phyloP scores from a whole-genome alignment of 805 yeast species.

The Grigorovia transvaalensis region DNA sequence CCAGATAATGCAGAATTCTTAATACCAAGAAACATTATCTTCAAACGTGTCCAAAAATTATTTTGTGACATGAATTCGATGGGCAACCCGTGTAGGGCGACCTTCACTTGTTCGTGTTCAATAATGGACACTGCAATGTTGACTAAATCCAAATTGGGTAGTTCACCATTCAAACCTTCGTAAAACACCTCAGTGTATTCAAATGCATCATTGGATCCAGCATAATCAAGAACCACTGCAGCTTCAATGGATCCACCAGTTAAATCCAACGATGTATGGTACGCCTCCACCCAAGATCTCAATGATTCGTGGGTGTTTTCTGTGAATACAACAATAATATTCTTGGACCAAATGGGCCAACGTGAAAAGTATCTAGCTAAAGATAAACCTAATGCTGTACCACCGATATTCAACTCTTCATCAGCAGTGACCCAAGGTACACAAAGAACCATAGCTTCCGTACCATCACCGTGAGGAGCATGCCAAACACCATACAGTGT shows the following conservation, averaged over 20 bases:
- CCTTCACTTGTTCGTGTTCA: slow-evolving; percentile 64
- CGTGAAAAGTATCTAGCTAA: slow-evolving; percentile 71
- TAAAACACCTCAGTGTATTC: slow-evolving; percentile 66
- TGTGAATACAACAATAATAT: slow-evolving; percentile 77
- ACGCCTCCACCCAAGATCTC: slow-evolving; percentile 87
- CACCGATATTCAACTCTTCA: slow-evolving; percentile 63
- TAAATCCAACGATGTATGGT: slow-evolving; percentile 70
- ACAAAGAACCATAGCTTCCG: slow-evolving; percentile 85
- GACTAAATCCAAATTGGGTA: slow-evolving; percentile 85
- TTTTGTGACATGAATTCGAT: slow-evolving; percentile 36
- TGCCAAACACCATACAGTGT: slow-evolving; percentile 73
- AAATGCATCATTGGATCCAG: slow-evolving; percentile 54
- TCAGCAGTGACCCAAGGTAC: slow-evolving; percentile 79
- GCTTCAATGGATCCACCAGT: slow-evolving; percentile 94
- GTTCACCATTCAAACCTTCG: slow-evolving; percentile 89
- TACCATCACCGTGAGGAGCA: slow-evolving; percentile 91
- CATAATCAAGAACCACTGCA: slow-evolving; percentile 75
- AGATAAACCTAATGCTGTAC: slow-evolving; percentile 60
- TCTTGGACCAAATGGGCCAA: slow-evolving; percentile 93
- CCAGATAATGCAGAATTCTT: slow-evolving; percentile 64
- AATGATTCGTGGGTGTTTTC: slow-evolving; percentile 58
- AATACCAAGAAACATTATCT: slow-evolving; percentile 55
- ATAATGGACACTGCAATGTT: slow-evolving; percentile 70
- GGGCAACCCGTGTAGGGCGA: slow-evolving; percentile 54
- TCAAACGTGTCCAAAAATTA: slow-evolving; percentile 46